Evolutionary conservation across 495 filamentous ascomycete species (phyloP).

Genomic region (Trichocladium uniseriatum): DNA sequence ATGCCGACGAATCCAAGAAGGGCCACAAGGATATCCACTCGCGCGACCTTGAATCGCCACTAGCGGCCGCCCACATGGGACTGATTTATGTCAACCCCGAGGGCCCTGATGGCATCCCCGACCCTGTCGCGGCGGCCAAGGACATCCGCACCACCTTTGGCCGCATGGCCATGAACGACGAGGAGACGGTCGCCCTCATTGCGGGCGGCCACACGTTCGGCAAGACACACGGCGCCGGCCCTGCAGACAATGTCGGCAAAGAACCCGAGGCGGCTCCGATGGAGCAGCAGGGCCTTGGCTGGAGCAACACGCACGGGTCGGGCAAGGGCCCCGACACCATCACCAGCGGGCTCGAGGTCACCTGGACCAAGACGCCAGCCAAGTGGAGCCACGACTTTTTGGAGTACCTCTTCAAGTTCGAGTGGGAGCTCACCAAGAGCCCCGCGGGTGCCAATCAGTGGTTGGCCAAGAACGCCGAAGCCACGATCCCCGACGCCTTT

Average conservation of each 20-base stretch:
- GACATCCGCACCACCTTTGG: constrained; percentile 64
- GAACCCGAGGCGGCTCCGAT: constrained; percentile 56
- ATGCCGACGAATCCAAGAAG: constrained; percentile 38
- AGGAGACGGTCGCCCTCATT: constrained; percentile 66
- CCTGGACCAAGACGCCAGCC: constrained; percentile 60
- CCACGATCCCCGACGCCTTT: constrained; percentile 57
- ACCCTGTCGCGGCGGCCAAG: constrained; percentile 53
- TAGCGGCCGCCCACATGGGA: constrained; percentile 61
- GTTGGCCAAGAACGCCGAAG: constrained; percentile 56
- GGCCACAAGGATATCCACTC: constrained; percentile 45
- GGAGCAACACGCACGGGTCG: constrained; percentile 47
- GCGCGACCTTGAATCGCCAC: constrained; percentile 52
- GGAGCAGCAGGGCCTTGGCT: constrained; percentile 58
- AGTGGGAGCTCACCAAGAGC: constrained; percentile 68
- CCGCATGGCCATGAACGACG: constrained; percentile 72
- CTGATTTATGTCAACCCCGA: constrained; percentile 72
- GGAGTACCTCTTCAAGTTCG: constrained; percentile 63
- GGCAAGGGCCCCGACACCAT: constrained; percentile 59
- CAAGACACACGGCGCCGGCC: constrained; percentile 63
- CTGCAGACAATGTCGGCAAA: constrained; percentile 46
- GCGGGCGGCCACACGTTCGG: constrained; percentile 68
- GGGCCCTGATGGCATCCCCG: constrained; percentile 59
- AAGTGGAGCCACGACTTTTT: constrained; percentile 60
- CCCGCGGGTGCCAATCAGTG: constrained; percentile 67
- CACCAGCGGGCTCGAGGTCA: constrained; percentile 65